These are phyloP conservation scores for Stenogyne calaminthoides DNA, from an alignment of 305 asterid genomes.

Conservation along the genomic window DNA sequence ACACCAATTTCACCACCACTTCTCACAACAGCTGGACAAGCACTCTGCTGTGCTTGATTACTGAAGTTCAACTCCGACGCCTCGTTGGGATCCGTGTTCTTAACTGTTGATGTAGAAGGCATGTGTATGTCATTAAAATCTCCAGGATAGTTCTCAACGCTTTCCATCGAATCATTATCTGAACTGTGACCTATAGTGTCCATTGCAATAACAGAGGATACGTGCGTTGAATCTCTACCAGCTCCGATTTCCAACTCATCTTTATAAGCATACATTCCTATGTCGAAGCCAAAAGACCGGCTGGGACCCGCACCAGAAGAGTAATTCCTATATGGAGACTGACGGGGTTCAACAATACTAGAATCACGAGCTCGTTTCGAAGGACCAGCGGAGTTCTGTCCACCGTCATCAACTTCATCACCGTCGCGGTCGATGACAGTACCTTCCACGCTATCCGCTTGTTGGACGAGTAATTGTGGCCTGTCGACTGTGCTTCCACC, in stretches of 20 bases:
- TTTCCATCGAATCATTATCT: constrained; percentile 93
- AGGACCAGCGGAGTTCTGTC: constrained; percentile 80
- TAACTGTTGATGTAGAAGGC: constrained; percentile 75
- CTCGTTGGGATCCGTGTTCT: constrained; percentile 68
- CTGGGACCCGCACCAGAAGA: constrained; percentile 95
- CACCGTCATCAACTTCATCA: constrained; percentile 93
- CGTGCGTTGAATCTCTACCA: constrained; percentile 82
- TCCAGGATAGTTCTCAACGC: constrained; percentile 92
- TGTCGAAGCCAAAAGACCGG: constrained; percentile 65
- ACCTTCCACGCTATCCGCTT: constrained; percentile 94
- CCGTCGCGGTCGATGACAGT: constrained; percentile 97
- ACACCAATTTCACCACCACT: constrained; percentile 89
- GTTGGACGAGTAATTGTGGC: constrained; percentile 69
- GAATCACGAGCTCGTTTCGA: constrained; percentile 82
- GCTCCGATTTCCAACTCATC: constrained; percentile 63
- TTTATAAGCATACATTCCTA: constrained; percentile 56
- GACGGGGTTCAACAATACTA: constrained; percentile 44
- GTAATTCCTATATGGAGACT: constrained; percentile 52
- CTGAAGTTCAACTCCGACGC: constrained; percentile 93
- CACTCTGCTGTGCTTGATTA: constrained; percentile 93
- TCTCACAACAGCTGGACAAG: constrained; percentile 74
- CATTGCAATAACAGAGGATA: constrained; percentile 96
- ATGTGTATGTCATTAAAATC: constrained; percentile 72
- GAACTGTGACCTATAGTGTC: constrained; percentile 72
- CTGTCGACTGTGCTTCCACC: constrained; percentile 98